Percentiles rank a stretch among this genome's conserved stretches.
phyloP scores from a whole-genome alignment of 2,329 filamentous ascomycete genomes.

The Elsinoe arachidis region DNA sequence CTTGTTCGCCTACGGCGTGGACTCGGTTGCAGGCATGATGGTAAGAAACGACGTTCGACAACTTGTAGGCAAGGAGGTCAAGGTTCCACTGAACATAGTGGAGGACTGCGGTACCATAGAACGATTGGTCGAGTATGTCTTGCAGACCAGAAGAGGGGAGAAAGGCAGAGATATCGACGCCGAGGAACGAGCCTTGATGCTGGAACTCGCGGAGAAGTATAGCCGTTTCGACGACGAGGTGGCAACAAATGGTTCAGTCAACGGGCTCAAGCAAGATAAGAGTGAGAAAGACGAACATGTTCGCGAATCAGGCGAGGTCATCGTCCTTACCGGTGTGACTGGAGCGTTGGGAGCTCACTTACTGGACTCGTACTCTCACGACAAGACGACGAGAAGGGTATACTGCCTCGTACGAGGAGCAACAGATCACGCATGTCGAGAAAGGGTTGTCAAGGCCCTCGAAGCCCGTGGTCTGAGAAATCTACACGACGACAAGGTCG shows the following conservation, averaged over 20 bases:
- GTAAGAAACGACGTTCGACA: constrained; percentile 35
- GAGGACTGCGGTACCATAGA: constrained; percentile 51
- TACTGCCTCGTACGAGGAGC: constrained; percentile 50
- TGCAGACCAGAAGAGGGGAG: constrained; percentile 32
- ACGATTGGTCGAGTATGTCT: constrained; percentile 31
- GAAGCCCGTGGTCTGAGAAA: constrained; percentile 28
- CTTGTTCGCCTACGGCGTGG: constrained; percentile 50
- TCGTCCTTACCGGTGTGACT: constrained; percentile 43
- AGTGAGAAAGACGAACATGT: constrained; percentile 5
- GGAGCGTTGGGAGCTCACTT: constrained; percentile 46
- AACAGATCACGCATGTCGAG: constrained; percentile 33
- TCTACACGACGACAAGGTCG: constrained; percentile 32
- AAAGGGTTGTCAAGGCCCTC: constrained; percentile 40
- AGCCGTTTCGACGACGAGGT: constrained; percentile 29
- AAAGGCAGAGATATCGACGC: constrained; percentile 25
- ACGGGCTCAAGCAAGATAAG: constrained; percentile 14
- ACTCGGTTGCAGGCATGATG: constrained; percentile 51
- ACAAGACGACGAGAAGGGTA: constrained; percentile 35
- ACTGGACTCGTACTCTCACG: constrained; percentile 36
- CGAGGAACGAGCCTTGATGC: constrained; percentile 35
- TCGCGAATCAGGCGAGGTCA: constrained; percentile 17
- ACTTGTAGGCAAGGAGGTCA: constrained; percentile 28
- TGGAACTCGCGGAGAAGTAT: constrained; percentile 40
- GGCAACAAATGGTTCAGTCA: background rate
- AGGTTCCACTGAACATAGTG: constrained; percentile 49